A percentile compares a stretch with the other conserved stretches of the same genome.
Evolutionary conservation across 228 moss, liverwort and hornwort genomes (phyloP).

Genomic region (Sphagnum magellanicum): DNA sequence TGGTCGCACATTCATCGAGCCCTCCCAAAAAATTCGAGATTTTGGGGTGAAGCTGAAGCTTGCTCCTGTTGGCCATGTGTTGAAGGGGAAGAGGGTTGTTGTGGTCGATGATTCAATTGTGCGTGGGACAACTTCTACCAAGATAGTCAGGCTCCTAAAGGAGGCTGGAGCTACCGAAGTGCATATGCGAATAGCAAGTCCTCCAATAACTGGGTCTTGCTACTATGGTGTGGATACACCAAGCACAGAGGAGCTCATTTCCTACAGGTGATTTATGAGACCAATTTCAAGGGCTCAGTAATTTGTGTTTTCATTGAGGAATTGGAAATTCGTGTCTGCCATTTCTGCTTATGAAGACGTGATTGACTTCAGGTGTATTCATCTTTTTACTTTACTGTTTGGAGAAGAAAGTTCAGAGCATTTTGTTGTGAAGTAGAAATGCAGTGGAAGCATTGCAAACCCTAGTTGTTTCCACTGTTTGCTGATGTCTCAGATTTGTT

Average conservation of each 20-base stretch:
- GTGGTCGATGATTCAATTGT: conserved; percentile 91
- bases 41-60: conserved; percentile 92
- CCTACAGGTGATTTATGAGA: conserved; percentile 32
- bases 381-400: too few relatives aligned
- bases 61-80: conserved; percentile 66
- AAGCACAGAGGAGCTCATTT: conserved; percentile 76
- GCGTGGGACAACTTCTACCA: conserved; percentile 83
- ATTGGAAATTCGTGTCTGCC: too few relatives aligned
- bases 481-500: too few relatives aligned
- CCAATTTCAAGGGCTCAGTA: not conserved
- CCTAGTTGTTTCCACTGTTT: too few relatives aligned
- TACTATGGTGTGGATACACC: conserved; percentile 92
- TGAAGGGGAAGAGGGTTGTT: conserved; percentile 71
- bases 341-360: too few relatives aligned
- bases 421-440: too few relatives aligned
- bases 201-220: conserved; percentile 78
- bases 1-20: conserved; percentile 82
- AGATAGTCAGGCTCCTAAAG: conserved; percentile 80
- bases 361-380: too few relatives aligned
- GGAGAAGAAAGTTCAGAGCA: too few relatives aligned
- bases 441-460: too few relatives aligned
- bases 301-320: too few relatives aligned
- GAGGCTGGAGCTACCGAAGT: conserved; percentile 88
- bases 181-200: conserved; percentile 84
- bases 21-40: conserved; percentile 82